A percentile compares a stretch with the other conserved stretches of the same genome.
Evolutionary conservation across 2,329 filamentous ascomycete species (phyloP).

Genomic region (Paecilomyces variotii): DNA sequence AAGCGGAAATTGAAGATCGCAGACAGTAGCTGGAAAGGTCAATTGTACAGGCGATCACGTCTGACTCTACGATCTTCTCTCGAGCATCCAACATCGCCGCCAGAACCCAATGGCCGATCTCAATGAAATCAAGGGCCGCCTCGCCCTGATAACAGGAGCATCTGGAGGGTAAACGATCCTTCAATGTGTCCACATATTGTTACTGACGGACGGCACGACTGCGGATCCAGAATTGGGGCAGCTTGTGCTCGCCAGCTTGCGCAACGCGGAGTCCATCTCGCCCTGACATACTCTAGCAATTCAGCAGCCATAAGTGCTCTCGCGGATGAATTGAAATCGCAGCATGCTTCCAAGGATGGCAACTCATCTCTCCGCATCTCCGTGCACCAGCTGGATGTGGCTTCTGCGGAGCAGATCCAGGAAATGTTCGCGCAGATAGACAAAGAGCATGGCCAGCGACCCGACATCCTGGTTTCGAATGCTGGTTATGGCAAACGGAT

Average conservation of each 20-base stretch:
- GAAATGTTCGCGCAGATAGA: slow-evolving; percentile 49
- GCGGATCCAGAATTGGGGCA: slow-evolving; percentile 47
- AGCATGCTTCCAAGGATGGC: slow-evolving; percentile 12
- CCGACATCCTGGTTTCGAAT: slow-evolving; percentile 59
- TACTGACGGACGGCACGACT: slow-evolving; percentile 2
- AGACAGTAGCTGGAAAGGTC: neutral
- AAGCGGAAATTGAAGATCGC: neutral
- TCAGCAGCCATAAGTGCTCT: slow-evolving; percentile 40
- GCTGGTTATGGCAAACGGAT: slow-evolving; percentile 60
- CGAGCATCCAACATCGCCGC: neutral
- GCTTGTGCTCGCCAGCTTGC: slow-evolving; percentile 52
- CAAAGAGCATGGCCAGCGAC: slow-evolving; percentile 44
- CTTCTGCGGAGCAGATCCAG: slow-evolving; percentile 45
- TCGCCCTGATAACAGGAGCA: slow-evolving; percentile 54
- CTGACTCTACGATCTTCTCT: neutral
- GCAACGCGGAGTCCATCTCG: slow-evolving; percentile 45
- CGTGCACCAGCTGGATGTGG: slow-evolving; percentile 52
- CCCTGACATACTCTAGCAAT: slow-evolving; percentile 52
- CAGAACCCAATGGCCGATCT: slow-evolving; percentile 16
- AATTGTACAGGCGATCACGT: neutral
- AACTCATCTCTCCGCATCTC: slow-evolving; percentile 35
- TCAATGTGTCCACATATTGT: neutral
- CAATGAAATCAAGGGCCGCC: slow-evolving; percentile 45
- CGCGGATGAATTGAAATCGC: slow-evolving; percentile 32
- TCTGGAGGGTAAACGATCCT: slow-evolving; percentile 47